Base-by-base conservation (phyloP, 208 protist genomes). In the Blechomonas ayalai region DNA sequence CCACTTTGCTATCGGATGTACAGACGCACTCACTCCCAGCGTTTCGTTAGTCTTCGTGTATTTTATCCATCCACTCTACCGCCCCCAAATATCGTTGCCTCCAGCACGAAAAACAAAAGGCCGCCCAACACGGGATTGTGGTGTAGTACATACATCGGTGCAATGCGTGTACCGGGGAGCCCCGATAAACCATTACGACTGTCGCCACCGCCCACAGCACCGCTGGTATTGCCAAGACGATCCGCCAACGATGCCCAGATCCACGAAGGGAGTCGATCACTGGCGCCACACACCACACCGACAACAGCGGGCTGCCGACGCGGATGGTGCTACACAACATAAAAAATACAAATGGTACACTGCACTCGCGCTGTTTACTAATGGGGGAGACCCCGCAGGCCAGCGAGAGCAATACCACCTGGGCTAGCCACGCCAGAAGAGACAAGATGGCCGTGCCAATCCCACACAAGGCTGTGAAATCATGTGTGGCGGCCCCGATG, bases 381-480 rank as follows among this genome's bases (percentile, higher is more conserved):
- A 52, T 16, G 6, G 24, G 23, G 16, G 67, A 75, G 6, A 72
- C 0, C 39, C 59, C 56, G 44, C 79, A 90, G n/a, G 54, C 61
- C n/a, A 36, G 23, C 51, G 61, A 79, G n/a, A 92, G 53, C 16
- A 82, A 25, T 12, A 65, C 20, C 15, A 54, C 33, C 66, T 92
- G 84, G 13, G 59, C 68, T 27, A 67, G 38, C 3, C 51, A 41
- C 13, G 66, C 75, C 2, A 81, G 20, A 7, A 85, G 22, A 2
- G 67, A 69, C n/a, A 93, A 58, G 16, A 81, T 8, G 8, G 85
- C 70, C 9, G 78, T 31, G 4, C 85, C 81, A 4, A 93, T 70
- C 20, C 85, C 81, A 53, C 81, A 93, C 16, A 90, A 61, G 0
- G 75, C 66, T 4, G 35, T 48, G 36, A 93, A 89, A 35, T 82